Percentiles rank a stretch among this genome's conserved stretches.
Evolutionary conservation across 768 basidiomycete species (phyloP).

Genomic region (Leccinum uliginosum): DNA sequence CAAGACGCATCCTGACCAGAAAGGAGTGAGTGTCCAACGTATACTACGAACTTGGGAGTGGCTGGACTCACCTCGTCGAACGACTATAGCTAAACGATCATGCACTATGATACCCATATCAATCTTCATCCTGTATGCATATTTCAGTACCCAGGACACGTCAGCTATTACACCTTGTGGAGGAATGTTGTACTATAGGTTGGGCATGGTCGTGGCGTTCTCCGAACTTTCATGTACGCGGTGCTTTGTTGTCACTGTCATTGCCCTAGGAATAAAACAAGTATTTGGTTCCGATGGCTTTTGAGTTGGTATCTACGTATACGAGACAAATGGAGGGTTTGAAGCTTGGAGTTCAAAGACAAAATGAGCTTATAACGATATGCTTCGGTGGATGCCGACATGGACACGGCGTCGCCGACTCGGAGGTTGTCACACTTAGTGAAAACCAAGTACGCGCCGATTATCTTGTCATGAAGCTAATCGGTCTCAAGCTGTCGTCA

Average conservation of each 20-base stretch:
- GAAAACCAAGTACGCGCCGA: too few species aligned
- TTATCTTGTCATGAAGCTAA: too few species aligned
- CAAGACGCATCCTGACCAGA: slow-evolving; percentile 34
- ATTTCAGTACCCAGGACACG: slow-evolving; percentile 18
- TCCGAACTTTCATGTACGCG: neutral
- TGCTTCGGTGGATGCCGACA: too few species aligned
- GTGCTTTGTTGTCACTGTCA: neutral
- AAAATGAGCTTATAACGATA: too few species aligned
- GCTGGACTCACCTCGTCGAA: slow-evolving; percentile 9
- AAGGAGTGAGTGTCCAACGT: slow-evolving; percentile 23
- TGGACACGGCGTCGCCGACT: too few species aligned
- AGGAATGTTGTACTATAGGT: slow-evolving; percentile 18
- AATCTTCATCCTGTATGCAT: slow-evolving; percentile 29
- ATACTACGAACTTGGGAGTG: neutral
- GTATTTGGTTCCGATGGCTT: neutral
- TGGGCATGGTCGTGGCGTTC: neutral
- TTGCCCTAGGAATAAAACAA: slow-evolving; percentile 2
- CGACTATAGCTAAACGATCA: slow-evolving; percentile 14
- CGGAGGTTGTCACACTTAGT: too few species aligned
- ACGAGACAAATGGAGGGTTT: too few species aligned
- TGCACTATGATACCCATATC: slow-evolving; percentile 31
- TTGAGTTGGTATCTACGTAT: neutral
- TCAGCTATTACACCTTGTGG: slow-evolving; percentile 4
- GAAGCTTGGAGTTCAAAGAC: too few species aligned
- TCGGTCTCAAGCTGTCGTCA: too few species aligned